Evolutionary conservation across 805 yeast species (phyloP).

Genomic region (Metschnikowia koreensis): DNA sequence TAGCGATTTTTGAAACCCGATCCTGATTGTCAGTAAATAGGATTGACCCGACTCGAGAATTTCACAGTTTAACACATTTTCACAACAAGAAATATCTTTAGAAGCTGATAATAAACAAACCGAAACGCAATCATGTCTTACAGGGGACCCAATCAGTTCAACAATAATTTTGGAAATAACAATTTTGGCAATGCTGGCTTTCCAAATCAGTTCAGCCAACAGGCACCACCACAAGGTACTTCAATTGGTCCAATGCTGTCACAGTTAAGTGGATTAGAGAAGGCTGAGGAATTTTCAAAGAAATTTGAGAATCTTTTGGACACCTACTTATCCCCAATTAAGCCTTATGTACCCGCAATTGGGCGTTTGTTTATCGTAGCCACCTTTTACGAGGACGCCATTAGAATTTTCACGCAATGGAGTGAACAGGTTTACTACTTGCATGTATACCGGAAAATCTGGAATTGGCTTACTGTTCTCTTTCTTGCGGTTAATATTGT

Average conservation of each 20-base stretch:
- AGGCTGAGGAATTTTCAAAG: conserved; percentile 52
- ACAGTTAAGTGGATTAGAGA: conserved; percentile 28
- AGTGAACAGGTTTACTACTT: conserved; percentile 83
- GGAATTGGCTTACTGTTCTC: conserved; percentile 72
- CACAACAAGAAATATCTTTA: not conserved
- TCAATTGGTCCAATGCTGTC: conserved; percentile 25
- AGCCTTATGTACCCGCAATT: conserved; percentile 79
- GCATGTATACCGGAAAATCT: conserved; percentile 74
- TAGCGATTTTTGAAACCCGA: not conserved
- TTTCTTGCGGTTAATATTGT: conserved; percentile 63
- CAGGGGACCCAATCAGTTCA: conserved; percentile 45
- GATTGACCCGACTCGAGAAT: not conserved
- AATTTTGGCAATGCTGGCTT: conserved; percentile 25
- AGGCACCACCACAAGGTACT: conserved; percentile 16
- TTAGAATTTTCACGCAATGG: conserved; percentile 87
- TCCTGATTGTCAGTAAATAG: not conserved
- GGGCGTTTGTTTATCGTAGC: conserved; percentile 91
- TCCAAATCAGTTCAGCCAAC: conserved; percentile 12
- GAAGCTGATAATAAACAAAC: no score
- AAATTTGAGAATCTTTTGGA: conserved; percentile 55
- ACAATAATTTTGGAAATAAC: conserved; percentile 31
- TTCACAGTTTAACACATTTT: not conserved
- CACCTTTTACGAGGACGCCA: conserved; percentile 86
- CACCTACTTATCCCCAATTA: conserved; percentile 49
- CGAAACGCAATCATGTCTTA: conserved; percentile 32